A percentile compares a stretch with the other conserved stretches of the same genome.
Evolutionary conservation across 2,329 filamentous ascomycete species (phyloP).

Genomic region (Bipolaris bicolor): DNA sequence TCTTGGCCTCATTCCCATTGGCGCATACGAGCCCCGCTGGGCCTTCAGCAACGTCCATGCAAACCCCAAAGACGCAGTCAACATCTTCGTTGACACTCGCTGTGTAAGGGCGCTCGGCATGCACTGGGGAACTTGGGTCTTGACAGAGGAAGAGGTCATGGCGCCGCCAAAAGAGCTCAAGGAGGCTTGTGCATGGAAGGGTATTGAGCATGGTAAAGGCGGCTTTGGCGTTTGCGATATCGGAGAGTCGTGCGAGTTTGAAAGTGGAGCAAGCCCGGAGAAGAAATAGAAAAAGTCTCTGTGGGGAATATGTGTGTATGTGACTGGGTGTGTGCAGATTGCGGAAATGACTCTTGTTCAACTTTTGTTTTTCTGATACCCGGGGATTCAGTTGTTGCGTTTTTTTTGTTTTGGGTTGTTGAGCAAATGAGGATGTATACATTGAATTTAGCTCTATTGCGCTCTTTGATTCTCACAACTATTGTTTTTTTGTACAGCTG

Average conservation of each 20-base stretch:
- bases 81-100: conserved; percentile 84
- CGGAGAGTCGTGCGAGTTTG: conserved; percentile 76
- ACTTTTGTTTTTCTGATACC: too few relatives aligned
- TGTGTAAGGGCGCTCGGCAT: conserved; percentile 83
- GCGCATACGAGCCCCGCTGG: conserved; percentile 77
- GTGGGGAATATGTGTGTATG: too few relatives aligned
- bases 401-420: too few relatives aligned
- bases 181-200: conserved; percentile 71
- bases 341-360: too few relatives aligned
- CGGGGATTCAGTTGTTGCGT: too few relatives aligned
- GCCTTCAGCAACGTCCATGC: conserved; percentile 84
- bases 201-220: conserved; percentile 78
- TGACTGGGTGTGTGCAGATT: too few relatives aligned
- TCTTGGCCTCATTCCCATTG: conserved; percentile 90
- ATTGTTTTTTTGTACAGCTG: too few relatives aligned
- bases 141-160: conserved; percentile 83
- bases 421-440: too few relatives aligned
- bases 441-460: too few relatives aligned
- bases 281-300: too few relatives aligned
- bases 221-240: conserved; percentile 86
- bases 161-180: conserved; percentile 78
- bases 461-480: too few relatives aligned
- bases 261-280: conserved; percentile 10
- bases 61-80: conserved; percentile 84
- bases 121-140: conserved; percentile 87